Percentiles rank a stretch among this genome's conserved stretches.
These are phyloP conservation scores for Leptographium procerum DNA, from an alignment of 2,329 filamentous ascomycete species.

Conservation along the genomic window DNA sequence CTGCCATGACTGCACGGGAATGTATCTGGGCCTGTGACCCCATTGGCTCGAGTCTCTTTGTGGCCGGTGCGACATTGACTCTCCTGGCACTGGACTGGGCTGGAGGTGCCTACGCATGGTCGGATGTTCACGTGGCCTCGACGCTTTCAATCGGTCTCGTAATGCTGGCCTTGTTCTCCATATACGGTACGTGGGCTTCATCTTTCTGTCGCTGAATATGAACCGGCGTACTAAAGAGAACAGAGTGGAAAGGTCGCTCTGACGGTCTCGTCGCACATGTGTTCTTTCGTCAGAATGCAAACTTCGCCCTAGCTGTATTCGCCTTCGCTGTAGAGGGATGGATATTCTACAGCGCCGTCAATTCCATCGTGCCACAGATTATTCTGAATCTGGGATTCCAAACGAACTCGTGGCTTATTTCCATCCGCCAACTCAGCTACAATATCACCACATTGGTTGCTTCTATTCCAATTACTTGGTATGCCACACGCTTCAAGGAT, in stretches of 20 bases:
- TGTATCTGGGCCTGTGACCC: constrained; percentile 36
- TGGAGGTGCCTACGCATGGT: constrained; percentile 29
- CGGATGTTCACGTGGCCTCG: constrained; percentile 26
- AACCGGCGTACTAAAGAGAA: not conserved
- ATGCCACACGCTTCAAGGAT: constrained; percentile 37
- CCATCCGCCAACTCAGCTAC: constrained; percentile 35
- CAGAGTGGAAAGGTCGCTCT: constrained; percentile 42
- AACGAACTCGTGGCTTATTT: constrained; percentile 32
- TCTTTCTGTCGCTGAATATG: not conserved
- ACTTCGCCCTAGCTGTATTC: constrained; percentile 42
- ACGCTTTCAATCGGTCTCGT: constrained; percentile 29
- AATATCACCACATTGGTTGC: constrained; percentile 26
- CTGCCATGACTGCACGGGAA: constrained; percentile 25
- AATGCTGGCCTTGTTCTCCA: constrained; percentile 26
- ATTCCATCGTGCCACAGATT: constrained; percentile 37
- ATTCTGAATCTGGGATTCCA: constrained; percentile 37
- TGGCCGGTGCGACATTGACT: constrained; percentile 29
- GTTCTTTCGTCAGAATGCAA: constrained; percentile 40
- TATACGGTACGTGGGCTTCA: constrained; percentile 23
- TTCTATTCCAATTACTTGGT: constrained; percentile 31
- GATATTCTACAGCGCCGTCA: constrained; percentile 45
- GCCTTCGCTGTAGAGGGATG: constrained; percentile 47
- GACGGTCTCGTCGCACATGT: constrained; percentile 45
- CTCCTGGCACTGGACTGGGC: constrained; percentile 35
- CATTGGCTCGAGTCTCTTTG: constrained; percentile 32